Percentiles rank a stretch among this genome's conserved stretches.
Evolutionary conservation across 192 early-diverging fungal species (phyloP).

Genomic region (Coemansia sp.): DNA sequence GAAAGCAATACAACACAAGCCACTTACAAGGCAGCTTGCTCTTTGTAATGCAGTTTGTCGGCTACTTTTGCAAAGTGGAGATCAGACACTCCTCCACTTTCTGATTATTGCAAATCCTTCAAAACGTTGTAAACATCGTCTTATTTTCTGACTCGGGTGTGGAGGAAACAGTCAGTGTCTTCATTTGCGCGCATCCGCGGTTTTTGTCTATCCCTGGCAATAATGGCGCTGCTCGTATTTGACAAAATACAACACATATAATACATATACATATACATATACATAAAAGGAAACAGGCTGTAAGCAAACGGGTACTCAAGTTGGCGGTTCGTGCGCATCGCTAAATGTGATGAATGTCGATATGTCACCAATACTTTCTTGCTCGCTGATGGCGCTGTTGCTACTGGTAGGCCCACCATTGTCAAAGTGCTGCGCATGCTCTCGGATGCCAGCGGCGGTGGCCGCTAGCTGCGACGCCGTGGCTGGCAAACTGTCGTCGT

Average conservation of each 20-base stretch:
- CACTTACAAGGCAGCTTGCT: not conserved
- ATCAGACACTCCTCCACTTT: not conserved
- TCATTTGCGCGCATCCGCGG: no score
- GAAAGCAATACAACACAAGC: not conserved
- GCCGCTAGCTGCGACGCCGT: not conserved
- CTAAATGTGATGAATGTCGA: constrained; percentile 39
- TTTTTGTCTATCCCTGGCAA: no score
- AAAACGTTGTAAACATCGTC: no score
- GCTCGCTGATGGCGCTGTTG: not conserved
- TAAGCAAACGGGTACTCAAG: not conserved
- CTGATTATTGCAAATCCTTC: no score
- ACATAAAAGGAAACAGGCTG: no score
- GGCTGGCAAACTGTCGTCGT: not conserved
- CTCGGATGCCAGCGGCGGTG: not conserved
- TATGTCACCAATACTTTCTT: constrained; percentile 13
- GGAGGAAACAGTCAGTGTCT: no score
- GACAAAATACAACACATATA: no score
- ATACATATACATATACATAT: no score
- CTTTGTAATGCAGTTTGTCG: not conserved
- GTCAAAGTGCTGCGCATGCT: not conserved
- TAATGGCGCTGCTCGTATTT: no score
- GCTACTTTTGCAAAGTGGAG: not conserved
- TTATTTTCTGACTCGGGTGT: no score
- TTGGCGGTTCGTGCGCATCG: constrained; percentile 15
- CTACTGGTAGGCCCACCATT: not conserved